Conservation (phyloP, 78 protist genomes). For the Chrysochromulina tobinii region DNA sequence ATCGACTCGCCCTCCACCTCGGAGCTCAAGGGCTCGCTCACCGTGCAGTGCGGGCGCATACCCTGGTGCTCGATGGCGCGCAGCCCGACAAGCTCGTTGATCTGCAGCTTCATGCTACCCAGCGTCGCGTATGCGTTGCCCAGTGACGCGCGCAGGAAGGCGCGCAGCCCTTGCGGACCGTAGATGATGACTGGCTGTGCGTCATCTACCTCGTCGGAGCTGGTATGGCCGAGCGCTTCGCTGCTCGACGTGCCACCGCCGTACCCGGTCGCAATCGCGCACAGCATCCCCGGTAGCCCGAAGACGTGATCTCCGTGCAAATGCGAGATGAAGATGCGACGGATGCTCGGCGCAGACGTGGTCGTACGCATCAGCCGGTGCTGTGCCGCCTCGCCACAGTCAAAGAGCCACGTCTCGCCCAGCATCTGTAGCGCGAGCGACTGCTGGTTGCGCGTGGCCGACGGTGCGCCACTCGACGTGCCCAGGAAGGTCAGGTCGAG, state of each 20-base stretch:
- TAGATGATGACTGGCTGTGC: not conserved
- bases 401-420: constrained; percentile 44
- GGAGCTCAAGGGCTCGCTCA: no score
- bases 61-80: no score
- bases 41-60: no score
- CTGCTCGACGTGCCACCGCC: no score
- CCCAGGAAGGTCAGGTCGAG: constrained; percentile 53
- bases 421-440: not conserved
- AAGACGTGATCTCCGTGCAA: constrained; percentile 61
- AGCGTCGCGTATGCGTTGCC: not conserved
- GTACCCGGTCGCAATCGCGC: not conserved
- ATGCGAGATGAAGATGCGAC: constrained; percentile 55
- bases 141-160: not conserved
- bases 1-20: not conserved
- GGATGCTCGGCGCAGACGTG: not conserved
- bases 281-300: constrained; percentile 56
- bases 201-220: no score
- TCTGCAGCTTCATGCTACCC: not conserved
- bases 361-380: not conserved
- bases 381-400: constrained; percentile 59
- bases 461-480: constrained; percentile 36
- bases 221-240: no score
- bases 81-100: not conserved
- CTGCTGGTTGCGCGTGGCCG: constrained; percentile 36
- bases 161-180: constrained; percentile 8